phyloP scores from a whole-genome alignment of 345 rosid species.

The Camelina hispida region DNA sequence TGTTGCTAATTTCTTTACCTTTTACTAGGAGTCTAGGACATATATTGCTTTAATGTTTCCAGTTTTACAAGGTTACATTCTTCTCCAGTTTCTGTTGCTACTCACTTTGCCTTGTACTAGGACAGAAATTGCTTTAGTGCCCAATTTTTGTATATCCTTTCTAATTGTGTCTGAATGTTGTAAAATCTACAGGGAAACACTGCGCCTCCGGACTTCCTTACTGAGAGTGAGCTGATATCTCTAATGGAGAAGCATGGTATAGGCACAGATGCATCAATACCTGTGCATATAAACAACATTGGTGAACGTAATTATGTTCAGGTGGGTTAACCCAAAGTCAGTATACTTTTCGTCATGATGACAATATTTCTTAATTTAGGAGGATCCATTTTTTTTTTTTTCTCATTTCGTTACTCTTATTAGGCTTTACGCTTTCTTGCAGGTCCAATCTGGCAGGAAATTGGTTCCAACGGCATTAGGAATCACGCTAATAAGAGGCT shows the following conservation, averaged over 20 bases:
- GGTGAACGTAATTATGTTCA: slow-evolving; percentile 96
- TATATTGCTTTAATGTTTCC: background rate
- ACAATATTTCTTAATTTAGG: slow-evolving; percentile 18
- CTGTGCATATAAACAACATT: slow-evolving; percentile 93
- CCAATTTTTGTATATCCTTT: background rate
- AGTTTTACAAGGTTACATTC: slow-evolving; percentile 57
- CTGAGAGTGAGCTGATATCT: slow-evolving; percentile 95
- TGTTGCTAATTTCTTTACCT: slow-evolving; percentile 11
- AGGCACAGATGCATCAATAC: slow-evolving; percentile 97
- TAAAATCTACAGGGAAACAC: slow-evolving; percentile 69
- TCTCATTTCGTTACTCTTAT: background rate
- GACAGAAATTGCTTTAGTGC: background rate
- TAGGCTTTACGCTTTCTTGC: slow-evolving; percentile 33
- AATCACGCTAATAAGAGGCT: slow-evolving; percentile 86
- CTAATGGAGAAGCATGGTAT: slow-evolving; percentile 96
- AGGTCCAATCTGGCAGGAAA: slow-evolving; percentile 91
- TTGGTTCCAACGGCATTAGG: slow-evolving; percentile 93
- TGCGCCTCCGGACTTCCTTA: slow-evolving; percentile 82
- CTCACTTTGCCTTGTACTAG: slow-evolving; percentile 8
- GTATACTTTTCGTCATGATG: slow-evolving; percentile 15
- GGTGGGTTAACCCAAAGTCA: slow-evolving; percentile 50
- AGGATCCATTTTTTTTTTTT: slow-evolving; percentile 2
- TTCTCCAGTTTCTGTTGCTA: slow-evolving; percentile 18
- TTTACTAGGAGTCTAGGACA: background rate
- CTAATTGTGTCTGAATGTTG: slow-evolving; percentile 15